Evolutionary conservation across 129 eudicot genomes (phyloP).

Genomic region (Arctium lappa): DNA sequence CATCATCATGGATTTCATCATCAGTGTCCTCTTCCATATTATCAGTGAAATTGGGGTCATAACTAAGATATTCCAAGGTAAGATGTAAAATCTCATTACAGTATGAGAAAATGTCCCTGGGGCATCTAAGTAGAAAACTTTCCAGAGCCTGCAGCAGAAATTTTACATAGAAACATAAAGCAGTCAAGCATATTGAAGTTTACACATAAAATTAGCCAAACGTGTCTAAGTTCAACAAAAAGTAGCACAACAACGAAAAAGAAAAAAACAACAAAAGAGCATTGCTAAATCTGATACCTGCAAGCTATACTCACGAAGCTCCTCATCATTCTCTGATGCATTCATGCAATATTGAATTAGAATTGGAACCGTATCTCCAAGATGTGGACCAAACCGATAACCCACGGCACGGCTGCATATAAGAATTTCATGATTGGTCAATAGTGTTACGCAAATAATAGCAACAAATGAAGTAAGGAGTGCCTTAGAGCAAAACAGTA

Average conservation of each 20-base stretch:
- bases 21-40: constrained; percentile 98
- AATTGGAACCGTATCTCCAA: constrained; percentile 93
- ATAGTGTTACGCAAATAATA: neutral
- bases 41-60: constrained; percentile 98
- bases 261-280: neutral
- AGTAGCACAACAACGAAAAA: neutral
- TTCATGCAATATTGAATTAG: constrained; percentile 74
- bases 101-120: constrained; percentile 80
- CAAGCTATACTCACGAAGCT: constrained; percentile 97
- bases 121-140: constrained; percentile 94
- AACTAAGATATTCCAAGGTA: constrained; percentile 83
- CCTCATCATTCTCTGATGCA: constrained; percentile 99
- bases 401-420: constrained; percentile 90
- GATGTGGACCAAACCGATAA: constrained; percentile 96
- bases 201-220: neutral
- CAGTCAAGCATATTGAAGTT: constrained; percentile 5
- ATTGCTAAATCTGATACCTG: constrained; percentile 54
- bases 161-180: neutral
- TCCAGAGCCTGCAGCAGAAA: constrained; percentile 75
- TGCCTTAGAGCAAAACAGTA: neutral
- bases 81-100: constrained; percentile 84
- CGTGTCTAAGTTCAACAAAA: neutral
- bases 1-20: constrained; percentile 75
- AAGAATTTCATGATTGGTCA: constrained; percentile 7
- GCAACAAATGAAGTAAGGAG: neutral